Conservation (phyloP, 306 rosid genomes). For the Sphenostylis stenocarpa region DNA sequence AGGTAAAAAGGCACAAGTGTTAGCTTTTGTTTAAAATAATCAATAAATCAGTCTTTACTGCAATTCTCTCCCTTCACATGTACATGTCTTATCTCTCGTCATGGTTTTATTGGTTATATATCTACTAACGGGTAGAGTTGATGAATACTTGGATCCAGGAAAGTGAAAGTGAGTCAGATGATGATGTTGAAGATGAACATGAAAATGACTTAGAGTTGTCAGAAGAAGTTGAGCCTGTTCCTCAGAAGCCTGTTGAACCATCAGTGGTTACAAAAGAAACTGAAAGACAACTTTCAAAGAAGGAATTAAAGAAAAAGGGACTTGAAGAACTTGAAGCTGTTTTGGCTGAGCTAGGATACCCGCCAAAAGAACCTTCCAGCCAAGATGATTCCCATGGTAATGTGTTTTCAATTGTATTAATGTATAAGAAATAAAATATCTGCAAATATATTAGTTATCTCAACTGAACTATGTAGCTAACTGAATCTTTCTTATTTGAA, state of each 20-base stretch:
- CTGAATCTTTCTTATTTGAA: neutral
- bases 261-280: slow-evolving; percentile 55
- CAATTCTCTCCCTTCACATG: neutral
- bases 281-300: slow-evolving; percentile 81
- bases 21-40: too few species aligned
- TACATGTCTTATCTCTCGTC: neutral
- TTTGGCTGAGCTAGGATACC: slow-evolving; percentile 71
- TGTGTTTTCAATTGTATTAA: neutral
- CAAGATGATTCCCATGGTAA: slow-evolving; percentile 62
- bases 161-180: slow-evolving; percentile 70
- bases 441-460: neutral
- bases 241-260: slow-evolving; percentile 42
- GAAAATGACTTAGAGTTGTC: slow-evolving; percentile 44
- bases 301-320: slow-evolving; percentile 79
- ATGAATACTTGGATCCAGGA: slow-evolving; percentile 42
- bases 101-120: neutral
- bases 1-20: too few species aligned
- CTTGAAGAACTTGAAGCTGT: slow-evolving; percentile 81
- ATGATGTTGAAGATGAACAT: slow-evolving; percentile 59
- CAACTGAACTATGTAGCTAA: slow-evolving; percentile 2
- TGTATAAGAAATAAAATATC: neutral
- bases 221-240: slow-evolving; percentile 44
- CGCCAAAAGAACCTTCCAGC: slow-evolving; percentile 41
- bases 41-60: too few species aligned
- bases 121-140: slow-evolving; percentile 17